These are phyloP conservation scores for Rhytidhysteron rufulum DNA, from an alignment of 2,329 filamentous ascomycete genomes.

Conservation along the genomic window DNA sequence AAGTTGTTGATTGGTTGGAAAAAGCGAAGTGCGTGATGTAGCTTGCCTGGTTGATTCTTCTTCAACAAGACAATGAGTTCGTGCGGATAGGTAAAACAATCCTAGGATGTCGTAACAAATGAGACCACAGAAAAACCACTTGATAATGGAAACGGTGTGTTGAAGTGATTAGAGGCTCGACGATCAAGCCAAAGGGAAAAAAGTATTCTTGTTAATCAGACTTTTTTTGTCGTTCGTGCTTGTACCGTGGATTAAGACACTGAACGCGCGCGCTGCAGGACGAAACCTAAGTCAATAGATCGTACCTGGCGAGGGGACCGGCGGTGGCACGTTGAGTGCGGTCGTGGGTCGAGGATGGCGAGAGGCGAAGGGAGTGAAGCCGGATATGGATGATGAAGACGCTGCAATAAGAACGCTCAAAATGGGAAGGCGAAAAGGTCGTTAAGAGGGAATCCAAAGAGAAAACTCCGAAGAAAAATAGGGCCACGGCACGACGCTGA, in stretches of 20 bases:
- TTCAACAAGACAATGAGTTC: slow-evolving; percentile 15
- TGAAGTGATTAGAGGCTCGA: background rate
- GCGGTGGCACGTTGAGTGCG: slow-evolving; percentile 11
- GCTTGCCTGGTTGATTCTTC: no score
- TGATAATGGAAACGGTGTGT: background rate
- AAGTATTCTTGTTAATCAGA: background rate
- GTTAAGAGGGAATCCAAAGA: slow-evolving; percentile 8
- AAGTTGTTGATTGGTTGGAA: slow-evolving; percentile 15
- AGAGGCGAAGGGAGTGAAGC: slow-evolving; percentile 5
- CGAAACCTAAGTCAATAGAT: slow-evolving; percentile 40
- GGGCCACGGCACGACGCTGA: slow-evolving; percentile 7
- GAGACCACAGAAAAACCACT: background rate
- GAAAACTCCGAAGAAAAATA: slow-evolving; percentile 11
- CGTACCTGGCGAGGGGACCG: slow-evolving; percentile 23
- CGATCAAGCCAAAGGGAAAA: background rate
- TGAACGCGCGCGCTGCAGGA: slow-evolving; percentile 23
- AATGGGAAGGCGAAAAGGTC: slow-evolving; percentile 5
- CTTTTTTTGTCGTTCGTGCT: background rate
- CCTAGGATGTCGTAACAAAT: no score
- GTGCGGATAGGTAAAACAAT: no score
- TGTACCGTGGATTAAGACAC: slow-evolving; percentile 3
- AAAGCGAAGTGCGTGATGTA: no score
- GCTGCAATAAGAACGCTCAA: slow-evolving; percentile 10
- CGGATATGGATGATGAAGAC: slow-evolving; percentile 3
- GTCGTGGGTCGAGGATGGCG: slow-evolving; percentile 13